Percentiles rank a stretch among this genome's conserved stretches.
Evolutionary conservation across 176 grass and related monocot species (phyloP).

Genomic region (Carex parvula): DNA sequence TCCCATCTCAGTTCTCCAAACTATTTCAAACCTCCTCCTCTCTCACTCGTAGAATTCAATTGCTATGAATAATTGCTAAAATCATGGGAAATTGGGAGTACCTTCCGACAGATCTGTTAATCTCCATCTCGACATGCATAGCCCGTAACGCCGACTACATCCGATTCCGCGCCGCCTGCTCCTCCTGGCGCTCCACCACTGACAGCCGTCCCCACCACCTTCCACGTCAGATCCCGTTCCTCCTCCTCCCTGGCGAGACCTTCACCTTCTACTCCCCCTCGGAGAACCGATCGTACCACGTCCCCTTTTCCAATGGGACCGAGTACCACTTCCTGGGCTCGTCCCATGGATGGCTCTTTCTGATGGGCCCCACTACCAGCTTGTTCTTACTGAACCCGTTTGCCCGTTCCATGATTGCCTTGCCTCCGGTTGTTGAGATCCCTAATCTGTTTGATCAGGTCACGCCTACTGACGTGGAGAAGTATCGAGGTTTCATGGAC

Average conservation of each 20-base stretch:
- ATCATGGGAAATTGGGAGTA: slow-evolving; percentile 15
- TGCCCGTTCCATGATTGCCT: background rate
- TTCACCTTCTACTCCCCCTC: slow-evolving; percentile 12
- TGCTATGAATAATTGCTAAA: background rate
- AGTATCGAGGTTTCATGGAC: background rate
- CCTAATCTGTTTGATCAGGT: slow-evolving; percentile 32
- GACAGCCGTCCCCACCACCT: slow-evolving; percentile 23
- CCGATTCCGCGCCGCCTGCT: slow-evolving; percentile 34
- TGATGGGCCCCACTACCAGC: slow-evolving; percentile 15
- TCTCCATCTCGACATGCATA: slow-evolving; percentile 19
- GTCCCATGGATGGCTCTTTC: slow-evolving; percentile 32
- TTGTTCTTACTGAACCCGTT: slow-evolving; percentile 25
- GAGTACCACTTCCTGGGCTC: slow-evolving; percentile 24
- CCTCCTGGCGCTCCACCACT: slow-evolving; percentile 25
- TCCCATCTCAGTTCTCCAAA: background rate
- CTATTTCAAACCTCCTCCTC: background rate
- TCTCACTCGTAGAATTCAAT: background rate
- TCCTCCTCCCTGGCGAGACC: slow-evolving; percentile 14
- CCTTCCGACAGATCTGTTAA: slow-evolving; percentile 23
- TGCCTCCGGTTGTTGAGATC: slow-evolving; percentile 27
- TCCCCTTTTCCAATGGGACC: background rate
- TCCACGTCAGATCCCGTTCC: slow-evolving; percentile 31
- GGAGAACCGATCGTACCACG: slow-evolving; percentile 3
- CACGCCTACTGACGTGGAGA: slow-evolving; percentile 20
- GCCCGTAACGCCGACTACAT: slow-evolving; percentile 29